Percentiles rank a stretch among this genome's conserved stretches.
Conservation (phyloP, 768 basidiomycete genomes). For the Suillus lakei region DNA sequence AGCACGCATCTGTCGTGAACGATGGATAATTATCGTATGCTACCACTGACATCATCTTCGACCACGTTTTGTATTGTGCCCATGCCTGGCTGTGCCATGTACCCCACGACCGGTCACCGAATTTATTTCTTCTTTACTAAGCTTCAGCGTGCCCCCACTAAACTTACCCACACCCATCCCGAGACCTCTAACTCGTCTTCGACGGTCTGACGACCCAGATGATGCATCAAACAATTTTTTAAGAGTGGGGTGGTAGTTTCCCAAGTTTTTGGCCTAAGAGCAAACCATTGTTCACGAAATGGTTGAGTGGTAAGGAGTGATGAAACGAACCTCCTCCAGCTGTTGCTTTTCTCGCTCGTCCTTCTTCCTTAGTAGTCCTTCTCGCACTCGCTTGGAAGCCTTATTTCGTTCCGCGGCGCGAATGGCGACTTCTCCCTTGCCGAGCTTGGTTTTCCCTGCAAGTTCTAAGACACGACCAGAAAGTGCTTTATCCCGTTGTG, state of each 20-base stretch:
- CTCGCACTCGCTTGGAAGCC: slow-evolving; percentile 73
- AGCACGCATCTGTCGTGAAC: neutral
- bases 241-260: slow-evolving; percentile 82
- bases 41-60: slow-evolving; percentile 14
- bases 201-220: slow-evolving; percentile 28
- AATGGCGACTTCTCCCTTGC: slow-evolving; percentile 71
- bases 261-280: slow-evolving; percentile 76
- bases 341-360: slow-evolving; percentile 55
- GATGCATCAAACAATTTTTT: slow-evolving; percentile 65
- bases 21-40: neutral
- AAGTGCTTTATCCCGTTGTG: slow-evolving; percentile 73
- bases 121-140: slow-evolving; percentile 64
- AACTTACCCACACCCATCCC: slow-evolving; percentile 83
- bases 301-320: neutral
- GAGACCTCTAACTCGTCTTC: slow-evolving; percentile 67
- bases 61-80: slow-evolving; percentile 1
- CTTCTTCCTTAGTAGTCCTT: slow-evolving; percentile 69
- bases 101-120: slow-evolving; percentile 33
- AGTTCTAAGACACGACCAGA: slow-evolving; percentile 80
- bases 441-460: slow-evolving; percentile 67
- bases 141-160: slow-evolving; percentile 66
- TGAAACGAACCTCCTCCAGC: slow-evolving; percentile 66
- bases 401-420: slow-evolving; percentile 68
- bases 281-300: slow-evolving; percentile 14
- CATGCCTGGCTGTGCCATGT: slow-evolving; percentile 2